Conservation (phyloP, 768 basidiomycete genomes). For the Exsudoporus frostii region DNA sequence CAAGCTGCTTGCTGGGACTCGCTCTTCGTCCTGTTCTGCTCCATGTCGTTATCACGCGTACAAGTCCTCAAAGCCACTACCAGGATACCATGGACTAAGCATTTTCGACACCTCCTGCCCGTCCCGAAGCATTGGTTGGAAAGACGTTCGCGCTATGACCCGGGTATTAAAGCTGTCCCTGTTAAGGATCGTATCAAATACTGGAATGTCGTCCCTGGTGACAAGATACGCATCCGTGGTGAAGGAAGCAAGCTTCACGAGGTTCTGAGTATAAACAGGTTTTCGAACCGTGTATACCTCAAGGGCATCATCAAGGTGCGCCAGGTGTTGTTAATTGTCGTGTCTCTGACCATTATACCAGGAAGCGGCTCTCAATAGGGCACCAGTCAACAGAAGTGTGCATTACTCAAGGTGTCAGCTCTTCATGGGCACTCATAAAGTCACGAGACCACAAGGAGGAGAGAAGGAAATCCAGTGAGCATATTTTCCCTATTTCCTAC, state of each 20-base stretch:
- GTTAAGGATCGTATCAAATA: conserved; percentile 72
- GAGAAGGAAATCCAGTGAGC: conserved; percentile 46
- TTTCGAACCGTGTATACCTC: conserved; percentile 66
- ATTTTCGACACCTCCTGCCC: conserved; percentile 63
- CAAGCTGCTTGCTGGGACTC: background rate
- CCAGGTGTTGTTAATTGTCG: conserved; percentile 1
- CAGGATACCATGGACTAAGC: conserved; percentile 53
- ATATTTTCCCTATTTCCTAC: background rate
- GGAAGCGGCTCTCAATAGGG: conserved; percentile 21
- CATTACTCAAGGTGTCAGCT: conserved; percentile 83
- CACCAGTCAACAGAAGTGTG: conserved; percentile 37
- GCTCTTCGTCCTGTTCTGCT: background rate
- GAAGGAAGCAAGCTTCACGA: conserved; percentile 63
- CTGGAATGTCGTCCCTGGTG: conserved; percentile 88
- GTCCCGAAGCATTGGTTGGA: conserved; percentile 55
- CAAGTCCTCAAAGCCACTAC: conserved; percentile 49
- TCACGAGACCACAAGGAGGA: conserved; percentile 32
- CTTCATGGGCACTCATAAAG: conserved; percentile 60
- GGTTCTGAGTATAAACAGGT: conserved; percentile 69
- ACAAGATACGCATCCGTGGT: conserved; percentile 68
- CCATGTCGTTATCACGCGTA: conserved; percentile 31
- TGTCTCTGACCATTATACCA: conserved; percentile 9
- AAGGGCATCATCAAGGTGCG: conserved; percentile 37
- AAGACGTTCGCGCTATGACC: conserved; percentile 42
- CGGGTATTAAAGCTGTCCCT: conserved; percentile 49